Evolutionary conservation across 164 flowering plant genomes (phyloP).

Genomic region (Litsea cubeba): DNA sequence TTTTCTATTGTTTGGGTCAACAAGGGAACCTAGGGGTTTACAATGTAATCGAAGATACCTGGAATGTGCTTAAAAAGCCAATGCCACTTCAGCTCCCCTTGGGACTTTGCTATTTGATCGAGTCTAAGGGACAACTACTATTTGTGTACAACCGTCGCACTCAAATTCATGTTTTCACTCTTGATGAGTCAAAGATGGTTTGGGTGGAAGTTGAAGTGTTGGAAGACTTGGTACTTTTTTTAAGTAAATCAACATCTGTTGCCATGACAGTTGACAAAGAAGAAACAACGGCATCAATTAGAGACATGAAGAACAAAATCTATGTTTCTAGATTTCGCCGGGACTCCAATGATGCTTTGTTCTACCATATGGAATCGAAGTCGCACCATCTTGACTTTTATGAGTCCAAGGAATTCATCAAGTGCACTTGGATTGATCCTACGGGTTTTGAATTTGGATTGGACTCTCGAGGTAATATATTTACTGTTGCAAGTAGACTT

Average conservation of each 20-base stretch:
- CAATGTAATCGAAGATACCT: not conserved
- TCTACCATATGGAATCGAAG: not conserved
- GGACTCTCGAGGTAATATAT: no score
- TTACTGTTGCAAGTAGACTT: no score
- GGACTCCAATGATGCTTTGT: not conserved
- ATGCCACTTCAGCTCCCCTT: not conserved
- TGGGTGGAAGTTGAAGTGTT: constrained; percentile 7
- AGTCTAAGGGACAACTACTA: constrained; percentile 1
- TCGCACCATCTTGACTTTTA: no score
- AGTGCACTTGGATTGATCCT: no score
- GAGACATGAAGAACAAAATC: not conserved
- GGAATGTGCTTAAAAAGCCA: constrained; percentile 5
- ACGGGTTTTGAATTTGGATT: no score
- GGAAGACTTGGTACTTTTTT: not conserved
- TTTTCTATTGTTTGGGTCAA: constrained; percentile 4
- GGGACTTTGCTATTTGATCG: not conserved
- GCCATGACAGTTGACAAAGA: not conserved
- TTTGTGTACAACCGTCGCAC: not conserved
- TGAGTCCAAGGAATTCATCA: no score
- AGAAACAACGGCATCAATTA: no score
- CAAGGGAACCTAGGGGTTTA: constrained; percentile 6
- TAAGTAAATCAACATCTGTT: not conserved
- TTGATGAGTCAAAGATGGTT: not conserved
- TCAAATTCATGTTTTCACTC: not conserved
- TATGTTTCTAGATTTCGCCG: not conserved